These are phyloP conservation scores for Eimeria praecox DNA, from an alignment of 169 alveolate genomes.

Conservation along the genomic window DNA sequence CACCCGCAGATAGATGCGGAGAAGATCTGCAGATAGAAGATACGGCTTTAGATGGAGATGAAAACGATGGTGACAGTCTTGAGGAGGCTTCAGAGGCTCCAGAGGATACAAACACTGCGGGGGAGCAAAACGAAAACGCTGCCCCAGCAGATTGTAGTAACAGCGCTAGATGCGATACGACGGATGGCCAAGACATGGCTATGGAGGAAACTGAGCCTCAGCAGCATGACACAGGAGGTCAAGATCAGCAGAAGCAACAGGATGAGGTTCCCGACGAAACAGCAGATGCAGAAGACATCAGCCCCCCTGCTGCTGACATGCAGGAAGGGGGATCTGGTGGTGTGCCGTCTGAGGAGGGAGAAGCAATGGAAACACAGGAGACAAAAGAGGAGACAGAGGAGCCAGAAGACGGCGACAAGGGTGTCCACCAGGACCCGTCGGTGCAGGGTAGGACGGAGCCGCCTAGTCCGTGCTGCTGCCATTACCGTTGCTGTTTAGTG, in stretches of 20 bases:
- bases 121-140: slow-evolving; percentile 4
- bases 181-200: slow-evolving; percentile 80
- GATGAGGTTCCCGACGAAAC: slow-evolving; percentile 62
- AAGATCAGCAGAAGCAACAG: slow-evolving; percentile 58
- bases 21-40: slow-evolving; percentile 60
- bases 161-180: slow-evolving; percentile 56
- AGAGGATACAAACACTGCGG: slow-evolving; percentile 77
- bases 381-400: neutral
- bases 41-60: slow-evolving; percentile 44
- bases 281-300: slow-evolving; percentile 20
- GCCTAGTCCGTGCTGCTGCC: neutral
- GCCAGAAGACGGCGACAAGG: slow-evolving; percentile 44
- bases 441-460: neutral
- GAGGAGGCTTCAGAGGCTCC: slow-evolving; percentile 15
- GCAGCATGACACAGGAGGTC: neutral
- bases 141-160: neutral
- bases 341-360: slow-evolving; percentile 3
- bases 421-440: slow-evolving; percentile 42
- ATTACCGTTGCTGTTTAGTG: neutral
- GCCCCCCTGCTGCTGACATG: neutral
- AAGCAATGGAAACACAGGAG: neutral
- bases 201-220: neutral
- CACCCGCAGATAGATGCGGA: slow-evolving; percentile 23
- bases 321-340: neutral
- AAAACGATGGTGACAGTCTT: slow-evolving; percentile 13